A percentile compares a stretch with the other conserved stretches of the same genome.
phyloP scores from a whole-genome alignment of 2,329 filamentous ascomycete species.

The Diaporthe sp. region DNA sequence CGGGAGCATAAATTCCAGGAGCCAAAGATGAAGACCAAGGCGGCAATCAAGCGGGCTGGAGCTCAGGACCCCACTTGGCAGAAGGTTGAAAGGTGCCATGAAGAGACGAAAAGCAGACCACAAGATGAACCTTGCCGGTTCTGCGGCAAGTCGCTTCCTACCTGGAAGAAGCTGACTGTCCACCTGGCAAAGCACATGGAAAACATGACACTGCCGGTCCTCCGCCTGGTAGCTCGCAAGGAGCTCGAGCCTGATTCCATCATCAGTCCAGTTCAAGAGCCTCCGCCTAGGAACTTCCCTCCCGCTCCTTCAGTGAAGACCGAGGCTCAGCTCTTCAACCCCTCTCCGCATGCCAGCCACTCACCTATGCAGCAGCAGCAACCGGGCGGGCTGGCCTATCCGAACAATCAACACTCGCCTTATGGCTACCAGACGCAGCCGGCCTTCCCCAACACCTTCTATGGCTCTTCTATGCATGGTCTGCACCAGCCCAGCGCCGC shows the following conservation, averaged over 20 bases:
- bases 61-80: conserved; percentile 77
- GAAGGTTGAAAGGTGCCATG: conserved; percentile 83
- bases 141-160: conserved; percentile 83
- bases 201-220: conserved; percentile 85
- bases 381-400: conserved; percentile 34
- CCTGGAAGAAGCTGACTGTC: conserved; percentile 95
- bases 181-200: conserved; percentile 97
- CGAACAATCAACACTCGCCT: conserved; percentile 28
- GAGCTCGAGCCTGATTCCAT: conserved; percentile 71
- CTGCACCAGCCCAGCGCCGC: conserved; percentile 33
- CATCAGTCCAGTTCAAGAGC: conserved; percentile 76
- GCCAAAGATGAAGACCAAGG: conserved; percentile 83
- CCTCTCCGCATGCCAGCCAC: conserved; percentile 41
- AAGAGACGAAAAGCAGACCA: conserved; percentile 74
- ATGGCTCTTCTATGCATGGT: conserved; percentile 33
- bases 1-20: conserved; percentile 90
- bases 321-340: conserved; percentile 47
- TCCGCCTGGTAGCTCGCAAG: conserved; percentile 67
- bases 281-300: conserved; percentile 56
- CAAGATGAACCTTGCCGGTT: conserved; percentile 88
- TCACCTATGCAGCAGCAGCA: conserved; percentile 37
- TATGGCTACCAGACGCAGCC: conserved; percentile 43
- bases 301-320: conserved; percentile 50
- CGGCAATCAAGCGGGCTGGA: conserved; percentile 71
- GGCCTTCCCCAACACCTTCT: conserved; percentile 35